Conservation (phyloP, 164 flowering plant genomes). For the Chimonanthus praecox region DNA sequence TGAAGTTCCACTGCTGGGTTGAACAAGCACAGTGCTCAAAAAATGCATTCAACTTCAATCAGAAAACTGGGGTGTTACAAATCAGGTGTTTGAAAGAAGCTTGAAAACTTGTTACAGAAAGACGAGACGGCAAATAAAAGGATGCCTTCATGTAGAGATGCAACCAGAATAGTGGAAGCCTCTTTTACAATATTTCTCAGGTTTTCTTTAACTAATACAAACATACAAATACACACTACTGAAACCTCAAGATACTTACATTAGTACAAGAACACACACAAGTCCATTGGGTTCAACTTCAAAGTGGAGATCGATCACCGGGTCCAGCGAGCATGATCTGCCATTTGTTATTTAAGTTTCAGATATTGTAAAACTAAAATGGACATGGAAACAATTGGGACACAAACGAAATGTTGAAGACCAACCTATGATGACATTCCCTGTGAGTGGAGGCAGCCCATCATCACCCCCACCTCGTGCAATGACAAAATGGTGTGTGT, state of each 20-base stretch:
- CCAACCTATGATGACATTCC: background rate
- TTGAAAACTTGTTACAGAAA: background rate
- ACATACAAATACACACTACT: constrained; percentile 7
- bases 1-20: no score
- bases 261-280: background rate
- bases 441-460: background rate
- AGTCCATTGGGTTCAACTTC: background rate
- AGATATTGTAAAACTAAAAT: background rate
- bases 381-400: background rate
- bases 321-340: constrained; percentile 6
- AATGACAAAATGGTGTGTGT: background rate
- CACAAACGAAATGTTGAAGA: background rate
- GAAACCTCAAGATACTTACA: constrained; percentile 6
- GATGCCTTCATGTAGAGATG: constrained; percentile 3
- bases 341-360: background rate
- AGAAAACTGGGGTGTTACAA: constrained; percentile 3
- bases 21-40: background rate
- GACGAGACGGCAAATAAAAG: constrained; percentile 5
- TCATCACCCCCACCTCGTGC: background rate
- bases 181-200: background rate
- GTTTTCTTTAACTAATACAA: constrained; percentile 1
- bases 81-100: constrained; percentile 1
- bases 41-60: constrained; percentile 2
- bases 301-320: constrained; percentile 1
- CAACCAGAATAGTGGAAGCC: constrained; percentile 5